Percentiles rank a stretch among this genome's conserved stretches.
Evolutionary conservation across 805 yeast species (phyloP).

Genomic region (Lachancea kluyveri): DNA sequence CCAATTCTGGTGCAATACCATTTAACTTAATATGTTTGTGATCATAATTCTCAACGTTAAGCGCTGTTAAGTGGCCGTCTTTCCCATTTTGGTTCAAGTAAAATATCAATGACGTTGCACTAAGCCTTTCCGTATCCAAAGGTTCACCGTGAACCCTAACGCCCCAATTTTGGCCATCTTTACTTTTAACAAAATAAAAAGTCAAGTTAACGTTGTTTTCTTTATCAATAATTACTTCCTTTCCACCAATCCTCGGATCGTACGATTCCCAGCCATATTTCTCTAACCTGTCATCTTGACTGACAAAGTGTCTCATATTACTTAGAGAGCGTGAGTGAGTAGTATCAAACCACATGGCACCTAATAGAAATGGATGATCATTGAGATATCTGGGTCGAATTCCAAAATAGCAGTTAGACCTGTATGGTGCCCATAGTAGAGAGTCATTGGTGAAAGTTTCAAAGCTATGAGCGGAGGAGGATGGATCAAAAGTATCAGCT

Average conservation of each 20-base stretch:
- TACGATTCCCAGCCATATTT: conserved; percentile 82
- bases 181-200: conserved; percentile 69
- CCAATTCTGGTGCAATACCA: conserved; percentile 61
- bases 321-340: conserved; percentile 49
- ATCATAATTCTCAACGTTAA: neutral
- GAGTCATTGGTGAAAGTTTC: conserved; percentile 40
- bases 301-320: conserved; percentile 66
- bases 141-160: conserved; percentile 65
- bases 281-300: conserved; percentile 60
- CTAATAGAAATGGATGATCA: conserved; percentile 62
- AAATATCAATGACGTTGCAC: conserved; percentile 61
- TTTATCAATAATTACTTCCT: conserved; percentile 63
- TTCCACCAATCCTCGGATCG: conserved; percentile 86
- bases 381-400: conserved; percentile 56
- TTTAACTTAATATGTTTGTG: conserved; percentile 20
- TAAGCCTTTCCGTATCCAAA: conserved; percentile 39
- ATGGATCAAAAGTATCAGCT: conserved; percentile 1
- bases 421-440: conserved; percentile 86
- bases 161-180: conserved; percentile 75
- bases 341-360: conserved; percentile 82
- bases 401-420: conserved; percentile 83
- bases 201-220: conserved; percentile 57
- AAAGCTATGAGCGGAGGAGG: conserved; percentile 13
- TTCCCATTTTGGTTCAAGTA: conserved; percentile 73
- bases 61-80: conserved; percentile 17